phyloP scores from a whole-genome alignment of 495 filamentous ascomycete genomes.

The Astrothelium macrocarpum region DNA sequence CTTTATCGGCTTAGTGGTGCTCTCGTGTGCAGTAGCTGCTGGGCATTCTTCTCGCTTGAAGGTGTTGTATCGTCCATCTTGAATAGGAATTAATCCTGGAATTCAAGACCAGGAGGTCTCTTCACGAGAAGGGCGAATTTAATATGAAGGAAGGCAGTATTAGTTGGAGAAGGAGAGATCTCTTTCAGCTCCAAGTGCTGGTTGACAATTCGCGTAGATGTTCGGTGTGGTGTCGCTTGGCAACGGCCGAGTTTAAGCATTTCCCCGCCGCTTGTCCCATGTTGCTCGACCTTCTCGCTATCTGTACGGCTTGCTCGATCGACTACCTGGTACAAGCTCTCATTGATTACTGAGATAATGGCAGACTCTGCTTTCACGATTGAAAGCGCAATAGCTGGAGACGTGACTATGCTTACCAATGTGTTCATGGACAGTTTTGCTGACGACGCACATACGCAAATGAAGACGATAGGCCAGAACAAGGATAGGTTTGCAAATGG shows the following conservation, averaged over 20 bases:
- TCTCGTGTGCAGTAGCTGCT: neutral
- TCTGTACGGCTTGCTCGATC: neutral
- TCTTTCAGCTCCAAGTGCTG: neutral
- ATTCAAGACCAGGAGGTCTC: neutral
- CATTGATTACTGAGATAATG: neutral
- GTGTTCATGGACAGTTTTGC: neutral
- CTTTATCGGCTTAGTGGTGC: neutral
- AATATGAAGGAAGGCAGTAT: neutral
- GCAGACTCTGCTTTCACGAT: conserved; percentile 2
- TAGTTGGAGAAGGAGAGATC: neutral
- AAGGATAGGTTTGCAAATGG: neutral
- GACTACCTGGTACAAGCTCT: neutral
- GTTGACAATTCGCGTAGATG: neutral
- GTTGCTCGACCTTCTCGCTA: neutral
- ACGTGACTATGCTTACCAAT: neutral
- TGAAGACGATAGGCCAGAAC: neutral
- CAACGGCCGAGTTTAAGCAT: neutral
- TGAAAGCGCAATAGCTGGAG: neutral
- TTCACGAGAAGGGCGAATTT: neutral
- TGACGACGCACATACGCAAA: neutral
- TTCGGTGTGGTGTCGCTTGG: neutral
- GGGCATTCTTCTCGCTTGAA: neutral
- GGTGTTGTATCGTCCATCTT: neutral
- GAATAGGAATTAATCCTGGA: neutral
- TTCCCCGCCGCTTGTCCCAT: conserved; percentile 1